phyloP scores from a whole-genome alignment of 1,284 basidiomycete genomes.

The Cutaneotrichosporon daszewskae region DNA sequence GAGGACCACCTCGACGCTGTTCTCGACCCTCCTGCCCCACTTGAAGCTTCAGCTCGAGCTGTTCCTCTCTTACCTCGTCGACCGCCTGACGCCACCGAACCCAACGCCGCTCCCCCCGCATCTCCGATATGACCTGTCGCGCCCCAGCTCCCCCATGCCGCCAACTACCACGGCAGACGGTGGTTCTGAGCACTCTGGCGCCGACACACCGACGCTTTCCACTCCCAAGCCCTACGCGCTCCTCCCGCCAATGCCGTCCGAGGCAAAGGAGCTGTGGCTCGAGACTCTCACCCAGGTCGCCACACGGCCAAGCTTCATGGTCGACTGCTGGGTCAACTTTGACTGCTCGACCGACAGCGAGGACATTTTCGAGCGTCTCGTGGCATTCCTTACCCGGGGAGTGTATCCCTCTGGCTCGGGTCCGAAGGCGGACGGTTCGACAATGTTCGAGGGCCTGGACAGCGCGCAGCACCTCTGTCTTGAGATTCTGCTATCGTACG shows the following conservation, averaged over 20 bases:
- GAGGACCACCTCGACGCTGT: slow-evolving; percentile 78
- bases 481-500: slow-evolving; percentile 79
- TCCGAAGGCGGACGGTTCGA: slow-evolving; percentile 33
- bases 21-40: slow-evolving; percentile 78
- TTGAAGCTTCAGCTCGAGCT: slow-evolving; percentile 96
- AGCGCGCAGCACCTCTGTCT: slow-evolving; percentile 80
- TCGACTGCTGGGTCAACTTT: slow-evolving; percentile 92
- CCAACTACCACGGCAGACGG: slow-evolving; percentile 13
- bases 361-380: slow-evolving; percentile 86
- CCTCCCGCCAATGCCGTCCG: slow-evolving; percentile 63
- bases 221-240: slow-evolving; percentile 45
- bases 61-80: slow-evolving; percentile 87
- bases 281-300: slow-evolving; percentile 81
- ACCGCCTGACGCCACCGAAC: slow-evolving; percentile 66
- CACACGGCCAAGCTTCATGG: slow-evolving; percentile 70
- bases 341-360: slow-evolving; percentile 96
- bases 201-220: slow-evolving; percentile 15
- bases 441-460: slow-evolving; percentile 57
- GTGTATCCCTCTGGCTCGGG: slow-evolving; percentile 58
- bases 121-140: slow-evolving; percentile 34
- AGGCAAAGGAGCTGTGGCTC: slow-evolving; percentile 82
- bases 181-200: slow-evolving; percentile 7
- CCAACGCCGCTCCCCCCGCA: slow-evolving; percentile 35
- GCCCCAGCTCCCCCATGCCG: slow-evolving; percentile 55
- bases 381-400: slow-evolving; percentile 84